Evolutionary conservation across 345 rosid genomes (phyloP).

Genomic region (Lagerstroemia speciosa): DNA sequence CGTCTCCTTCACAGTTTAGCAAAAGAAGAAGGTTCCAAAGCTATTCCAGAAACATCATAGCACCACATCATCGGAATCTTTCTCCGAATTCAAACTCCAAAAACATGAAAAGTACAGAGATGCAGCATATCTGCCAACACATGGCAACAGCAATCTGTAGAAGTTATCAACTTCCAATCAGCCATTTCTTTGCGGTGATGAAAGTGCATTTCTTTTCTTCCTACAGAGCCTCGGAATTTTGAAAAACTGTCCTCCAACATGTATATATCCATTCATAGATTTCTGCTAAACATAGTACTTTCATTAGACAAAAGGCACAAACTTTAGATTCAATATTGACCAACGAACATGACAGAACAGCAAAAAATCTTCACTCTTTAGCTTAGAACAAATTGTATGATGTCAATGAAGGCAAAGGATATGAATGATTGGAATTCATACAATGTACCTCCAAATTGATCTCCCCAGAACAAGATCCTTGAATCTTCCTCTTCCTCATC

Average conservation of each 20-base stretch:
- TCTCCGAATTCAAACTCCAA: not conserved
- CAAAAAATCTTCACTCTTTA: not conserved
- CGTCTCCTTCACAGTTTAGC: too few relatives aligned
- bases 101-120: not conserved
- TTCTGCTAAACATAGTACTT: not conserved
- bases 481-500: conserved; percentile 95
- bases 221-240: not conserved
- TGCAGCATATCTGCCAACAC: not conserved
- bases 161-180: not conserved
- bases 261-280: not conserved
- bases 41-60: not conserved
- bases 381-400: not conserved
- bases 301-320: not conserved
- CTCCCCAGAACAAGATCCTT: conserved; percentile 72
- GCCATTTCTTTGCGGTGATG: not conserved
- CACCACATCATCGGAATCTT: not conserved
- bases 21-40: not conserved
- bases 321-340: not conserved
- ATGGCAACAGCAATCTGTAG: not conserved
- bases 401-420: not conserved
- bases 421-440: not conserved
- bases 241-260: not conserved
- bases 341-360: not conserved
- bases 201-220: not conserved
- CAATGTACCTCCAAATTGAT: conserved; percentile 46